Base-by-base conservation (phyloP, 192 early-diverging fungal species). In the Gryganskiella cystojenkinii region DNA sequence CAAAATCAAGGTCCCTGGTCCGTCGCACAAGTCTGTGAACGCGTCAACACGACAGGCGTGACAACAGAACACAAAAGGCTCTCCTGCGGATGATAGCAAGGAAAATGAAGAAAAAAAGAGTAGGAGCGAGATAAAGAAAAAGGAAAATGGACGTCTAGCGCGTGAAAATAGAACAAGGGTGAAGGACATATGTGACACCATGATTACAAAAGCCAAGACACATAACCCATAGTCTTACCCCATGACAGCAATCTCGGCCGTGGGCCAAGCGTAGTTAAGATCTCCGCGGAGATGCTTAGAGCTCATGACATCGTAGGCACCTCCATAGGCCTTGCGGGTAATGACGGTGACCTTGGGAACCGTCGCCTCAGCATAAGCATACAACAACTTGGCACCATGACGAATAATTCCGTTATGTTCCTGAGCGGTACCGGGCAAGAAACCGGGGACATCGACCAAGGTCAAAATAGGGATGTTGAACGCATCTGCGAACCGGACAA, bases 161-260 rank as follows among this genome's bases (percentile, higher is more conserved):
- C 7, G 31, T 7, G 27, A 46, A 25, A 46, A 64, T 17, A 20
- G 30, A 45, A 57, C 0, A 56, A 0, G 31, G 24, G 22, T 3
- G 1, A 65, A 28, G 35, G 34, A 34, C n/a, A 67, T 25, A 64
- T 11, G n/a, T 10, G n/a, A 40, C 30, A 31, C 27, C n/a, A n/a
- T n/a, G 22, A 62, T 0, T 7, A 33, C 17, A 11, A 22, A 47
- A 7, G 34, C 20, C 13, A n/a, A 27, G 25, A 31, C 3, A 3
- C 34, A 52, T 3, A 33, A 20, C 55, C 6, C 42, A 52, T 40
- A 33, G 14, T 20, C 67, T 70, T 78, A 78, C 50, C 97, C 97
- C 97, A 99, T 99, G 52, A 99, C 97, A 44, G 97, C 97, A 79
- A 99, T 96, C 79, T 99, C 97, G 34, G 93, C 95, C n/a, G 93